Base-by-base conservation (phyloP, 768 basidiomycete species). In the Erythrobasidium yunnanense region DNA sequence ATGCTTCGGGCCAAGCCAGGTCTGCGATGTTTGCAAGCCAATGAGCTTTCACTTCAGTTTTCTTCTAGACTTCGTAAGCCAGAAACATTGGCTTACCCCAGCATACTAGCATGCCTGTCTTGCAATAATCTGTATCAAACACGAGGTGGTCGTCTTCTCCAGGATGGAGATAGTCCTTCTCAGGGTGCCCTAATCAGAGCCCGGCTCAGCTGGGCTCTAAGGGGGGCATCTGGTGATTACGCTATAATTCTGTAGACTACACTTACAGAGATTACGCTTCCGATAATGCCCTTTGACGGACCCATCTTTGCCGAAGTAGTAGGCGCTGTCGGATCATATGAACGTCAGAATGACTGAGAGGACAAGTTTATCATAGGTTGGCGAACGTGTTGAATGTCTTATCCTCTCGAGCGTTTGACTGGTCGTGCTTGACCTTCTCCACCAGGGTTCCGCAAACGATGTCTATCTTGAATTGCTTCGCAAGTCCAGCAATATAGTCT, bases 361-460 rank as follows among this genome's bases (percentile, higher is more conserved):
- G n/a, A n/a, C n/a, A n/a, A n/a, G n/a, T n/a, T n/a, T n/a, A n/a
- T n/a, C n/a, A 42, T 11, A 42, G 38, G 38, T 42, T n/a, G 18
- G 47, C 56, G 3, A 45, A 58, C n/a, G 70, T 70, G 27, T 72
- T 72, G 34, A 66, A 63, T 0, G 69, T 20, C 13, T 67, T 57
- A 11, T 62, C 63, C 22, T 69, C 7, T 33, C n/a, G 23, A 49
- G 45, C 62, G 27, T 55, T 55, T 8, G 49, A 17, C 3, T 63
- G 58, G 18, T 20, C n/a, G 30, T 66, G 53, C 20, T 62, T 57
- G 3, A 63, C 45, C n/a, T 60, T 65, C 57, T 72, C 71, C 15
- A 72, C 71, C 30, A 72, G 69, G 33, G 71, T 72, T 4, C 71
- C 71, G 47, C 68, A 67, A 18, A 66, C 70, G 18, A 72, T 71